Evolutionary conservation across 768 basidiomycete genomes (phyloP), one percentile per base, ranked within the genome.

Genomic region (Holtermannia corniformis): DNA sequence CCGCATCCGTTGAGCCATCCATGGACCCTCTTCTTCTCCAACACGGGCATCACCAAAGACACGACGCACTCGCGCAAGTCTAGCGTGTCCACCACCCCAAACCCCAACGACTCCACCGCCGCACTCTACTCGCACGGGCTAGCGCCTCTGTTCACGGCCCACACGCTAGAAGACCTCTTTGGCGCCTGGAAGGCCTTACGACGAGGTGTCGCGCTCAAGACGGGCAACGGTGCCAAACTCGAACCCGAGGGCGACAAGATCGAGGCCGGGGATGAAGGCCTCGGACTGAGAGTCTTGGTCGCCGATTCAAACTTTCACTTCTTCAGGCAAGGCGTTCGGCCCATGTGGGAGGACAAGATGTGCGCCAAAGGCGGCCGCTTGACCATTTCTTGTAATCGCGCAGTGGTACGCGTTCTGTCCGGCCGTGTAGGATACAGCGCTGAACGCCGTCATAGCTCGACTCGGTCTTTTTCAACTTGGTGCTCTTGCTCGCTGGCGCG

Each of bases 341-440:
- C 66, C 2, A 62, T 65, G 61, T 68, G 66, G 66, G 66, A 68
- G 50, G 66, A 68, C 54, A 21, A 44, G 13, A 54, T 54, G 50
- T 65, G 64, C 56, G 56, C 54, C 3, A 55, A 57, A 12, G 66
- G 63, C 2, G 64, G 66, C 2, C 63, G 61, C 50, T 50, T 67
- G 26, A 64, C 64, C 60, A 41, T 64, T 23, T 44, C 61, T 13
- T 56, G 59, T 7, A 47, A 51, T 27, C 20, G 50, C 23, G 16
- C 16, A 5, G 27, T 14, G 13, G 65, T 60, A 23, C 44, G 58
- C 61, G 10, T 49, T 48, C 28, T 47, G 46, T n/a, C 5, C 28
- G 12, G n/a, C n/a, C 13, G 16, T 28, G 4, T 24, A 5, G 25
- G 28, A 16, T 11, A n/a, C 26, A 22, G 14, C 21, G 12, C 21